These are phyloP conservation scores for Chlamydomonas applanata DNA, from an alignment of 139 green algal genomes.

Conservation along the genomic window DNA sequence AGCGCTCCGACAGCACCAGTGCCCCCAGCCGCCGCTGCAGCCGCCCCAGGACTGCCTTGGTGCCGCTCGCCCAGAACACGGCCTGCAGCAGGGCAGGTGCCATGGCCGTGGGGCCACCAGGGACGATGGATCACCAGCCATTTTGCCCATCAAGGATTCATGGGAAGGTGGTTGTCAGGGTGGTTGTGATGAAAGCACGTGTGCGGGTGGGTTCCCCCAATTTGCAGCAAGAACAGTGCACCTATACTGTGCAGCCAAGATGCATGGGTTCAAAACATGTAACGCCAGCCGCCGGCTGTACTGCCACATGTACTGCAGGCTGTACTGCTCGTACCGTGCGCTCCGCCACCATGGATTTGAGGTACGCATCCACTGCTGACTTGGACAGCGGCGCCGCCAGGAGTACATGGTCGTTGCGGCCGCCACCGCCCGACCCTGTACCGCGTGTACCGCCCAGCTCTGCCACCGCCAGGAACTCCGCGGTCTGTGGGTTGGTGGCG, in stretches of 20 bases:
- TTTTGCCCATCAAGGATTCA: too few relatives aligned
- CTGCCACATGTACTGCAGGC: too few relatives aligned
- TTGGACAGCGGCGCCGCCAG: slow-evolving; percentile 41
- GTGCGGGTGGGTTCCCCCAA: too few relatives aligned
- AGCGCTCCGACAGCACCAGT: slow-evolving; percentile 46
- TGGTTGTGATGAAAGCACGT: too few relatives aligned
- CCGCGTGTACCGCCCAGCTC: slow-evolving; percentile 29
- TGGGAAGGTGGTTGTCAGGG: too few relatives aligned
- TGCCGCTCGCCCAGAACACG: slow-evolving; percentile 47
- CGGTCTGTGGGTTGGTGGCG: slow-evolving; percentile 21
- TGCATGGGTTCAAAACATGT: too few relatives aligned
- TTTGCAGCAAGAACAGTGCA: too few relatives aligned
- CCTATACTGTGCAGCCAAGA: too few relatives aligned
- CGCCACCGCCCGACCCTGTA: background rate
- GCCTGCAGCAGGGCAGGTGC: background rate
- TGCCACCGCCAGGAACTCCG: slow-evolving; percentile 36
- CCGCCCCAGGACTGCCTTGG: slow-evolving; percentile 44
- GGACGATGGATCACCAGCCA: too few relatives aligned
- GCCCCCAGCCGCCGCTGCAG: slow-evolving; percentile 40
- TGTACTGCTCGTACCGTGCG: background rate
- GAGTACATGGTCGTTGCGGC: slow-evolving; percentile 41
- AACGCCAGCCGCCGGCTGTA: too few relatives aligned
- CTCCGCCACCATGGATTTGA: slow-evolving; percentile 27
- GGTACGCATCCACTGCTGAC: slow-evolving; percentile 13
- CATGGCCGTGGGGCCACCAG: too few relatives aligned